These are phyloP conservation scores for Komagataella mondaviorum DNA, from an alignment of 805 yeast species.

Conservation along the genomic window DNA sequence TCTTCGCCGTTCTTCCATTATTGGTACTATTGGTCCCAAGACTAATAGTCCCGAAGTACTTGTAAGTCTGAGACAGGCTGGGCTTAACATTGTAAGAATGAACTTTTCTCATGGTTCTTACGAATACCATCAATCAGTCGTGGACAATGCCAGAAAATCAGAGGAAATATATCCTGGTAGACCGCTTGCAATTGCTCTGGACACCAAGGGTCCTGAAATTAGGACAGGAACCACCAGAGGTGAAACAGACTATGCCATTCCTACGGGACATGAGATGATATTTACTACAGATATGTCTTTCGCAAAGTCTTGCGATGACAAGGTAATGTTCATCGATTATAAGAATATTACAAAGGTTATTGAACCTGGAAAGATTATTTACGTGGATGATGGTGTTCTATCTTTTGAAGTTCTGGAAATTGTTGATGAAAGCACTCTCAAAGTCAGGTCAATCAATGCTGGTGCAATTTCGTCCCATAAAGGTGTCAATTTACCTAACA, in stretches of 20 bases:
- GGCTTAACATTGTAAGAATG: constrained; percentile 96
- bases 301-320: constrained; percentile 60
- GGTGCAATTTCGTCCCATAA: constrained; percentile 96
- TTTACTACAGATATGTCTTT: constrained; percentile 84
- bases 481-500: constrained; percentile 98
- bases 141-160: constrained; percentile 93
- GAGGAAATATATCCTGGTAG: constrained; percentile 86
- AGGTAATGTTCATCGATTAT: constrained; percentile 84
- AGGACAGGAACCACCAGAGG: constrained; percentile 92
- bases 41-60: constrained; percentile 82
- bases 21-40: constrained; percentile 98
- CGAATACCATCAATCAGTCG: constrained; percentile 94
- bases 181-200: constrained; percentile 96
- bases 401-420: constrained; percentile 87
- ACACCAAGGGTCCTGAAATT: constrained; percentile 99
- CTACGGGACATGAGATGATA: constrained; percentile 79
- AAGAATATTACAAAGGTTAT: constrained; percentile 93
- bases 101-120: constrained; percentile 98
- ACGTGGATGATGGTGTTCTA: constrained; percentile 94
- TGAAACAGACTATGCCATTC: constrained; percentile 71
- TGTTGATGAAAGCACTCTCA: constrained; percentile 66
- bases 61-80: constrained; percentile 87
- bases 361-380: constrained; percentile 76
- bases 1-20: constrained; percentile 89
- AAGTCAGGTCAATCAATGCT: constrained; percentile 81